A percentile compares a stretch with the other conserved stretches of the same genome.
phyloP scores from a whole-genome alignment of 352 stramenopile species.

The Phytopythium oedochilum region DNA sequence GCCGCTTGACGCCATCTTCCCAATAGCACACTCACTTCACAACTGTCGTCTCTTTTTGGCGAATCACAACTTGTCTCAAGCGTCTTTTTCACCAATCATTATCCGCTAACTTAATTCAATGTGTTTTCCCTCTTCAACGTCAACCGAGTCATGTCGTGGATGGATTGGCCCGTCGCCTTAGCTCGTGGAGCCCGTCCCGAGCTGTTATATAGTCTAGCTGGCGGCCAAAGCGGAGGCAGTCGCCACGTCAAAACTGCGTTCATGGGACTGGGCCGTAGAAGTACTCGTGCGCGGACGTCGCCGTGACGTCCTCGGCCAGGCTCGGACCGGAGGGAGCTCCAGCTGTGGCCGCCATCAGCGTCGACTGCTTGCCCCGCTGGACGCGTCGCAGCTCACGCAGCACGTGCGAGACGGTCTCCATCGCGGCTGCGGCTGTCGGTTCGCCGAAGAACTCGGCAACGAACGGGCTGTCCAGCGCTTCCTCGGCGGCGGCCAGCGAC shows the following conservation, averaged over 20 bases:
- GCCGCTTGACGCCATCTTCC: not conserved
- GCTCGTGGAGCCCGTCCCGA: not conserved
- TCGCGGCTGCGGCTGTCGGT: constrained; percentile 13
- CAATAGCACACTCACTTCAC: no score
- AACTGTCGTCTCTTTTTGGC: constrained; percentile 2
- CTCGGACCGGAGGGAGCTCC: constrained; percentile 6
- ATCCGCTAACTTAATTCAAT: no score
- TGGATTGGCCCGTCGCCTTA: no score
- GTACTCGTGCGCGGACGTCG: constrained; percentile 21
- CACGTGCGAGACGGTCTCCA: constrained; percentile 16
- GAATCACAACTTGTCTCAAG: constrained; percentile 3
- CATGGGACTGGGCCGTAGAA: constrained; percentile 22
- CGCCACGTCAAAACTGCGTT: not conserved
- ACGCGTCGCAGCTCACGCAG: constrained; percentile 29
- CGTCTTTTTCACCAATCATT: no score
- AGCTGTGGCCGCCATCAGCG: constrained; percentile 15
- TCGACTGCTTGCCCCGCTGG: constrained; percentile 37
- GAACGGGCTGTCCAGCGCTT: constrained; percentile 31
- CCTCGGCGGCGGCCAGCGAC: constrained; percentile 29
- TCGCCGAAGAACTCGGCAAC: constrained; percentile 32
- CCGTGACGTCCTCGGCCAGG: constrained; percentile 4
- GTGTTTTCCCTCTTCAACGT: no score
- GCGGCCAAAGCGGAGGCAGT: not conserved
- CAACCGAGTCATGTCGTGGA: no score
- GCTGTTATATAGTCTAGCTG: not conserved